These are phyloP conservation scores for Paramyrothecium sp. DNA, from an alignment of 2,329 filamentous ascomycete species.

Conservation along the genomic window DNA sequence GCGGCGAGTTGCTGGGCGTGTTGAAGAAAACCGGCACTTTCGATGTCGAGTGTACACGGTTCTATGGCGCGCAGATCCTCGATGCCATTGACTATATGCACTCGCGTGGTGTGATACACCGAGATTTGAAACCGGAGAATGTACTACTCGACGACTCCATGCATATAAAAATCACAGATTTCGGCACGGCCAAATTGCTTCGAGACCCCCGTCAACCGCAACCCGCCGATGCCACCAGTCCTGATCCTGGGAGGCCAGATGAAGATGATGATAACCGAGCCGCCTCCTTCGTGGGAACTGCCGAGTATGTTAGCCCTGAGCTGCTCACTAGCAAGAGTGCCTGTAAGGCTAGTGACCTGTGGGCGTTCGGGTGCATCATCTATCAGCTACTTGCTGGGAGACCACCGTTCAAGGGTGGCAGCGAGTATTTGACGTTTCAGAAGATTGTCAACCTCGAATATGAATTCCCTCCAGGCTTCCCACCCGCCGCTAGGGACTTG, in stretches of 20 bases:
- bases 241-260: constrained; percentile 32
- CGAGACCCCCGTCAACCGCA: constrained; percentile 37
- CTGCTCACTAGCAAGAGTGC: constrained; percentile 95
- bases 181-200: constrained; percentile 95
- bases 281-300: constrained; percentile 94
- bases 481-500: constrained; percentile 79
- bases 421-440: constrained; percentile 96
- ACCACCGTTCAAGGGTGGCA: constrained; percentile 92
- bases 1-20: constrained; percentile 87
- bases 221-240: constrained; percentile 36
- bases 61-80: constrained; percentile 93
- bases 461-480: constrained; percentile 87
- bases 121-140: constrained; percentile 95
- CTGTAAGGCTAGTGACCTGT: constrained; percentile 95
- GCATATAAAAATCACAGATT: constrained; percentile 98
- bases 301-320: constrained; percentile 97
- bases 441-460: constrained; percentile 96
- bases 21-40: constrained; percentile 94
- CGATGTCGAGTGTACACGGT: constrained; percentile 89
- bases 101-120: constrained; percentile 89
- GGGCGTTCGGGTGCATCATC: constrained; percentile 98
- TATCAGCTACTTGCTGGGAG: constrained; percentile 95
- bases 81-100: constrained; percentile 99
- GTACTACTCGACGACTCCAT: constrained; percentile 92
- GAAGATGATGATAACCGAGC: constrained; percentile 68